Percentiles rank a stretch among this genome's conserved stretches.
These are phyloP conservation scores for Paraglomus occultum DNA, from an alignment of 192 early-diverging fungal species.

Conservation along the genomic window DNA sequence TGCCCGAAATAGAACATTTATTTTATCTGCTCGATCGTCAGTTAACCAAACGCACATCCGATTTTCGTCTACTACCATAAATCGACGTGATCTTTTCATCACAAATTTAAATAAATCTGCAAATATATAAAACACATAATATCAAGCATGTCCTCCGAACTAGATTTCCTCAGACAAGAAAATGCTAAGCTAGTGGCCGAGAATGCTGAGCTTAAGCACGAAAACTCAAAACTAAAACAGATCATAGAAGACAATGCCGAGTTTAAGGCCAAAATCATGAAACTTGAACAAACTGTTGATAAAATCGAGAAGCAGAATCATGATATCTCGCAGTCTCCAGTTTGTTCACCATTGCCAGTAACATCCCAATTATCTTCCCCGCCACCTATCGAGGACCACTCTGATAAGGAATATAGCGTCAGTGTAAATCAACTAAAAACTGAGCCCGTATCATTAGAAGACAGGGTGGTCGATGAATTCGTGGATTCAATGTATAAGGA, in stretches of 20 bases:
- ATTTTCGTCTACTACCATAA: no score
- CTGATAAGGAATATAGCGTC: slow-evolving; percentile 9
- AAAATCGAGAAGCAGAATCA: no score
- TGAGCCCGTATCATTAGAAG: slow-evolving; percentile 9
- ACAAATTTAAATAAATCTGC: slow-evolving; percentile 8
- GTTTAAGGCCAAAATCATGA: no score
- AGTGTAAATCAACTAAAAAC: slow-evolving; percentile 9
- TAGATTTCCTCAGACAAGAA: background rate
- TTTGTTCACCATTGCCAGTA: slow-evolving; percentile 3
- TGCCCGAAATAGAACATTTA: no score
- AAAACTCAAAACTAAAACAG: no score
- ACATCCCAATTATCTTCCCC: slow-evolving; percentile 7
- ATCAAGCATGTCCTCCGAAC: background rate
- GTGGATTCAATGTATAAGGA: slow-evolving; percentile 12
- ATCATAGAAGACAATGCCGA: no score
- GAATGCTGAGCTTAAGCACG: background rate
- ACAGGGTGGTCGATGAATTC: background rate
- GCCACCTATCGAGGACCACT: slow-evolving; percentile 12
- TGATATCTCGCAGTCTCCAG: no score
- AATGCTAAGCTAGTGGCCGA: background rate
- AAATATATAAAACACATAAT: background rate
- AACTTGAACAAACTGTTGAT: no score
- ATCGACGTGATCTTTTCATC: slow-evolving; percentile 5
- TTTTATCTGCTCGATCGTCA: no score
- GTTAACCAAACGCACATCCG: no score